A percentile compares a stretch with the other conserved stretches of the same genome.
Conservation (phyloP, 306 rosid species). For the Hylodesmum podocarpum region DNA sequence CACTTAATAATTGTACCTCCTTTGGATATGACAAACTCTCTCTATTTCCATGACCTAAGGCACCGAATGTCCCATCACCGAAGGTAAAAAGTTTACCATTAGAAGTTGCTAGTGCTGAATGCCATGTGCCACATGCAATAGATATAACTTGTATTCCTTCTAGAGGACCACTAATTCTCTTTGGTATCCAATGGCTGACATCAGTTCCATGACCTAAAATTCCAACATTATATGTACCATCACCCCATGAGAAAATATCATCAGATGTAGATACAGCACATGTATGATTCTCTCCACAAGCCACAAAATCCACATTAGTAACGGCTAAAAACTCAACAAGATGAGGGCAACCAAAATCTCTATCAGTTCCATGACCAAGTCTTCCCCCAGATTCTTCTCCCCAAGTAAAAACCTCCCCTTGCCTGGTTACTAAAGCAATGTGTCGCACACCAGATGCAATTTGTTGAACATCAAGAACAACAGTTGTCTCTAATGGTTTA, state of each 20-base stretch:
- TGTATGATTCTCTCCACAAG: constrained; percentile 93
- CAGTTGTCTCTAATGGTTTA: constrained; percentile 76
- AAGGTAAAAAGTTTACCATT: constrained; percentile 91
- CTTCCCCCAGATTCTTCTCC: constrained; percentile 97
- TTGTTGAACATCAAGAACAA: constrained; percentile 95
- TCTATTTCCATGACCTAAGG: constrained; percentile 87
- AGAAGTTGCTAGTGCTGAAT: constrained; percentile 86
- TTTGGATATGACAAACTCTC: constrained; percentile 70
- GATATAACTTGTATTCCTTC: constrained; percentile 94
- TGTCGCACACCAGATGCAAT: constrained; percentile 84
- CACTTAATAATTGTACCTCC: constrained; percentile 81
- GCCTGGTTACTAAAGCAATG: constrained; percentile 88
- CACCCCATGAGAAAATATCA: constrained; percentile 94
- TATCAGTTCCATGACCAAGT: constrained; percentile 88
- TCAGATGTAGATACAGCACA: constrained; percentile 78
- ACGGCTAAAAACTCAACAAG: constrained; percentile 79
- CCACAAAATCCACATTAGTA: constrained; percentile 66
- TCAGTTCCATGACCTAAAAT: constrained; percentile 93
- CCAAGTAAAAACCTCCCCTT: constrained; percentile 99
- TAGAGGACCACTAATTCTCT: constrained; percentile 69
- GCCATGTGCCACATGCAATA: constrained; percentile 97
- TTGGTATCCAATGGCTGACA: constrained; percentile 92
- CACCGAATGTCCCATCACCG: constrained; percentile 97
- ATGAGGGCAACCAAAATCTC: constrained; percentile 63
- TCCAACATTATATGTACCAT: constrained; percentile 78